These are phyloP conservation scores for Gaultheria prostrata DNA, from an alignment of 148 eudicot species.

Conservation along the genomic window DNA sequence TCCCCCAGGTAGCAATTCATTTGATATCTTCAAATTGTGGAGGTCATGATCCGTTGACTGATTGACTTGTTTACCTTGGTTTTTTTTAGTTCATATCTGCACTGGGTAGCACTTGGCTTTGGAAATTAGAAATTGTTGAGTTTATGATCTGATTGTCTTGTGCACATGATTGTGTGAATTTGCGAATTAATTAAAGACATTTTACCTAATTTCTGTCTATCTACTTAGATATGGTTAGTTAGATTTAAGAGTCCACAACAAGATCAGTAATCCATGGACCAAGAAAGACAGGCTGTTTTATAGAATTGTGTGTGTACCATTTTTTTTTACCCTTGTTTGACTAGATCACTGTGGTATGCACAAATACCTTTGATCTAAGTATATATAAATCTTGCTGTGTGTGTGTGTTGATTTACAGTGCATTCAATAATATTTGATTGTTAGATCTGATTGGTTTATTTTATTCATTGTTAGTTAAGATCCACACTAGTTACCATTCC, in stretches of 20 bases:
- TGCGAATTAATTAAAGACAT: neutral
- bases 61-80: neutral
- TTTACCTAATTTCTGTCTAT: neutral
- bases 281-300: neutral
- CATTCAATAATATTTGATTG: neutral
- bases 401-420: neutral
- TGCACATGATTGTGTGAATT: neutral
- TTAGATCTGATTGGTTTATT: constrained; percentile 7
- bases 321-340: neutral
- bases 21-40: neutral
- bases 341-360: neutral
- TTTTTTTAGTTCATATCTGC: neutral
- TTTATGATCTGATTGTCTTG: neutral
- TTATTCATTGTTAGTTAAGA: neutral
- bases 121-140: neutral
- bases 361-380: neutral
- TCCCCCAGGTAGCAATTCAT: neutral
- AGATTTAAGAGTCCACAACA: neutral
- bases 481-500: constrained; percentile 13
- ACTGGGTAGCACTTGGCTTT: neutral
- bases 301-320: neutral
- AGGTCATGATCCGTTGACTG: neutral
- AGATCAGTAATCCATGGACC: neutral
- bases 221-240: neutral
- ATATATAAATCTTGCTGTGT: neutral